phyloP scores from a whole-genome alignment of 768 basidiomycete species.

The Podaxis sp. region DNA sequence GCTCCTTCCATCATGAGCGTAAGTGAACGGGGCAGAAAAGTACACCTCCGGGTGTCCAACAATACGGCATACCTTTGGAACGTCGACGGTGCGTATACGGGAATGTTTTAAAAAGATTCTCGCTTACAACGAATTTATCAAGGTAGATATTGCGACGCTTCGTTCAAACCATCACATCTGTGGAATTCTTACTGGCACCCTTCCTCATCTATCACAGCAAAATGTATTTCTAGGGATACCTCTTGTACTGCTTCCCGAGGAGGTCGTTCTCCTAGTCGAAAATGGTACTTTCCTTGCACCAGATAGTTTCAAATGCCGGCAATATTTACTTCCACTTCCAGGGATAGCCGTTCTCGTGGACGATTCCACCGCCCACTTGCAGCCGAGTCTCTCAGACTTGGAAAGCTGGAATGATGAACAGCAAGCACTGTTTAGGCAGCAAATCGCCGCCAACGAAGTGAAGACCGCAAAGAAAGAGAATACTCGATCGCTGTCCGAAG shows the following conservation, averaged over 20 bases:
- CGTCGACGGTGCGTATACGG: conserved; percentile 57
- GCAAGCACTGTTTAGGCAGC: conserved; percentile 43
- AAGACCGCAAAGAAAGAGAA: conserved; percentile 47
- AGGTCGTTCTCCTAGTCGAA: conserved; percentile 83
- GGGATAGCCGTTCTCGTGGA: conserved; percentile 79
- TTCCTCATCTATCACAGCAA: conserved; percentile 94
- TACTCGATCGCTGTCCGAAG: conserved; percentile 51
- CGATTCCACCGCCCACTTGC: conserved; percentile 57
- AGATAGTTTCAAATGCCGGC: neutral
- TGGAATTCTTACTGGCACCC: conserved; percentile 84
- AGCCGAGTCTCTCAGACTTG: conserved; percentile 48
- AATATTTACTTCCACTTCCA: conserved; percentile 31
- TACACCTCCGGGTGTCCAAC: conserved; percentile 74
- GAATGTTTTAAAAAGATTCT: neutral
- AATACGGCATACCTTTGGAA: conserved; percentile 88
- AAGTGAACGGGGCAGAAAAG: conserved; percentile 30
- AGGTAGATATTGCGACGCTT: conserved; percentile 74
- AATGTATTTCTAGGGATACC: conserved; percentile 97
- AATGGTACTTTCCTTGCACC: conserved; percentile 52
- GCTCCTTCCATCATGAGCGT: conserved; percentile 17
- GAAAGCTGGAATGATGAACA: conserved; percentile 53
- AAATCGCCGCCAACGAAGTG: conserved; percentile 48
- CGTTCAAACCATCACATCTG: conserved; percentile 82
- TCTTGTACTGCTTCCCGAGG: conserved; percentile 85
- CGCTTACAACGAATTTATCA: conserved; percentile 11